phyloP scores from a whole-genome alignment of 2,329 filamentous ascomycete genomes.

The Exserohilum turcica region DNA sequence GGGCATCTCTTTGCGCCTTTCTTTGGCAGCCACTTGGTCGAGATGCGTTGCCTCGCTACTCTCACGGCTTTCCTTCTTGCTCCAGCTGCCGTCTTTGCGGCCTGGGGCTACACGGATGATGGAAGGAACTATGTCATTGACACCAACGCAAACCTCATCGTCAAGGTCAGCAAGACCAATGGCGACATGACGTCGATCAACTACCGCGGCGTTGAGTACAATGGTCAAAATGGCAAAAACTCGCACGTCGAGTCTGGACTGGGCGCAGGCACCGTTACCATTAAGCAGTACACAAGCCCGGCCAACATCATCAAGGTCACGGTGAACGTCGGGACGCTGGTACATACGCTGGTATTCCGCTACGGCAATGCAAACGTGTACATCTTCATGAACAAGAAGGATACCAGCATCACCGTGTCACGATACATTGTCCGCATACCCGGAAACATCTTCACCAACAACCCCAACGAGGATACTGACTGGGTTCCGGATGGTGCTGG shows the following conservation, averaged over 20 bases:
- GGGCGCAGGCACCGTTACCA: slow-evolving; percentile 60
- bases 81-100: slow-evolving; percentile 43
- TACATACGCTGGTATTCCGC: slow-evolving; percentile 65
- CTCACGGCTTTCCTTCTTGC: slow-evolving; percentile 25
- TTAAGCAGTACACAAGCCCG: slow-evolving; percentile 30
- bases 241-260: slow-evolving; percentile 64
- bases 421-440: slow-evolving; percentile 45
- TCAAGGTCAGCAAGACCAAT: slow-evolving; percentile 50
- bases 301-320: slow-evolving; percentile 60
- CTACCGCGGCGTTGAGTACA: slow-evolving; percentile 61
- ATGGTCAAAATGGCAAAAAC: slow-evolving; percentile 46
- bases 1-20: not conserved
- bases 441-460: slow-evolving; percentile 33
- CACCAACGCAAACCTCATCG: slow-evolving; percentile 32
- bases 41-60: slow-evolving; percentile 23
- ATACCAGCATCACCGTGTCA: slow-evolving; percentile 47
- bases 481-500: slow-evolving; percentile 24
- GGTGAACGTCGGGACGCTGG: slow-evolving; percentile 61
- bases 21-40: not conserved
- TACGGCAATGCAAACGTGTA: slow-evolving; percentile 63
- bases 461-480: slow-evolving; percentile 45
- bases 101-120: slow-evolving; percentile 50
- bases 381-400: slow-evolving; percentile 53
- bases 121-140: slow-evolving; percentile 50
- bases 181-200: slow-evolving; percentile 68